Base-by-base conservation (phyloP, 2,329 filamentous ascomycete genomes). In the Monosporascus cannonballus region DNA sequence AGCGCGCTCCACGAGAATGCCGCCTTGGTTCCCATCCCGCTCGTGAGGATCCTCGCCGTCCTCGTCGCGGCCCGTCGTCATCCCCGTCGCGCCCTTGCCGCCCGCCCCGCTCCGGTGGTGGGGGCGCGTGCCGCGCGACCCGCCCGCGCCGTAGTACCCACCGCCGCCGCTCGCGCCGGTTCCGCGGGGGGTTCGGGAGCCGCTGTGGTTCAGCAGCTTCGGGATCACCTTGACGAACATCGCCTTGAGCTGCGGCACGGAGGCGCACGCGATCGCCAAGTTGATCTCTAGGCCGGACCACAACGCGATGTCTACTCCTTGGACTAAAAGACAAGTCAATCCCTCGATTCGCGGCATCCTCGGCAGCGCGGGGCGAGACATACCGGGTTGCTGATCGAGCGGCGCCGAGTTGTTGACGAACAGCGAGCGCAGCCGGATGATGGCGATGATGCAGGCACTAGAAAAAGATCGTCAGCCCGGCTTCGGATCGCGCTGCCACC, bases 271-370 rank as follows among this genome's bases (percentile, higher is more conserved):
- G 15, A 71, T 69, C 36, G 63, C 66, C 15, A 67, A 59, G 51
- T 69, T 69, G 51, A 67, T 63, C 51, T 71, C 67, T 45, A 71
- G 61, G 20, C 57, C 58, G 4, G 65, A 65, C 66, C 67, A 68
- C 48, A 65, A 14, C 27, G 37, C 51, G 17, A 51, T 51, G 30
- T 55, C 51, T 20, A 53, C 34, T 38, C 55, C 36, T 42, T 50
- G 41, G 17, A 27, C 39, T 38, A 52, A 22, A 20, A 38, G 18
- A 34, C 4, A 5, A 14, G 30, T 34, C 30, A 34, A 5, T 14
- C 22, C 51, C 36, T 6, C 44, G 39, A 41, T 48, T 18, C 15
- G 51, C 44, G 2, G 37, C 8, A 30, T 50, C 44, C 36, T 48
- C 25, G 6, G 37, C 4, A 17, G 49, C 49, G 34, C 27, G 15